Conservation (phyloP, 2,329 filamentous ascomycete species). For the Myriosclerotinia scirpicola region DNA sequence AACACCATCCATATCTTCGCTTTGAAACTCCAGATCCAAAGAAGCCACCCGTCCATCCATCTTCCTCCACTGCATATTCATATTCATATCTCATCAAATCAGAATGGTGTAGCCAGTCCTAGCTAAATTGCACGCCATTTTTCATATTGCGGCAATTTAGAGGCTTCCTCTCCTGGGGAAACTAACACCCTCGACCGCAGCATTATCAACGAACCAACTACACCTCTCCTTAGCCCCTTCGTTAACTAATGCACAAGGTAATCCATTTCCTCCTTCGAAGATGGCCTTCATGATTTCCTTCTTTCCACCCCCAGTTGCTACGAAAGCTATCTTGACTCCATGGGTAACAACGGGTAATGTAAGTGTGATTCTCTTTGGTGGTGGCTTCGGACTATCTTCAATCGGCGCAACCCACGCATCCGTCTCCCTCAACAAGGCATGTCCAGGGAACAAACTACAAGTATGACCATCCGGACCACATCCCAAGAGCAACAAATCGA, state of each 20-base stretch:
- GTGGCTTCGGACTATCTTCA: slow-evolving; percentile 92
- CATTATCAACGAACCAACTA: slow-evolving; percentile 91
- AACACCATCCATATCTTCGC: slow-evolving; percentile 13
- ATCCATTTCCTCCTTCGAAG: slow-evolving; percentile 71
- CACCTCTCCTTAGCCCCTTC: slow-evolving; percentile 78
- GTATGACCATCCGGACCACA: slow-evolving; percentile 97
- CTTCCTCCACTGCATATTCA: neutral
- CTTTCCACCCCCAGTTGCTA: slow-evolving; percentile 87
- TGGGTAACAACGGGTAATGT: slow-evolving; percentile 89
- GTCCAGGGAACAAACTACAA: slow-evolving; percentile 91
- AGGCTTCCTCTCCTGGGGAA: slow-evolving; percentile 75
- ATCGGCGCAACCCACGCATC: slow-evolving; percentile 92
- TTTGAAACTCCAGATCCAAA: slow-evolving; percentile 15
- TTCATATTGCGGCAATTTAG: slow-evolving; percentile 39
- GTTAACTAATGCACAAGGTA: slow-evolving; percentile 90
- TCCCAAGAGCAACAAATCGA: slow-evolving; percentile 89
- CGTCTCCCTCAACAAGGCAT: slow-evolving; percentile 80
- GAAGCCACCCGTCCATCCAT: neutral
- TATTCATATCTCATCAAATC: neutral
- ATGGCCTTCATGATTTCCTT: slow-evolving; percentile 90
- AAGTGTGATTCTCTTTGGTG: slow-evolving; percentile 84
- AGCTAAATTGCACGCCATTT: neutral
- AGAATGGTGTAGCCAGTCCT: neutral
- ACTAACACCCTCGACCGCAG: slow-evolving; percentile 80
- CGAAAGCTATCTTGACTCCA: slow-evolving; percentile 82